These are phyloP conservation scores for Sphagnum contortum DNA, from an alignment of 225 moss, liverwort and hornwort genomes.

Conservation along the genomic window DNA sequence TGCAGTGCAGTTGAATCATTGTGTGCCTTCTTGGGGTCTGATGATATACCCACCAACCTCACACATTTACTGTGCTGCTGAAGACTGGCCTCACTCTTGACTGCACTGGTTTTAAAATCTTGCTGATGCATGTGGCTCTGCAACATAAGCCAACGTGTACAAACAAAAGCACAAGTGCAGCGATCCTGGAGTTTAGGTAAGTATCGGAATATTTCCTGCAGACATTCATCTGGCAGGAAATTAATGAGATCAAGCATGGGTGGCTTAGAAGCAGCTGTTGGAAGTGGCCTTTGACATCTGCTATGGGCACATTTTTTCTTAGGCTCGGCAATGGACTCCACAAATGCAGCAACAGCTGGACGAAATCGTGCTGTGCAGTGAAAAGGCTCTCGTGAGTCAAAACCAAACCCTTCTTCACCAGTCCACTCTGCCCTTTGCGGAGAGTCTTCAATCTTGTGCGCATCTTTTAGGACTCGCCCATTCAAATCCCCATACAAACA, in stretches of 20 bases:
- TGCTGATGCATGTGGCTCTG: slow-evolving; percentile 45
- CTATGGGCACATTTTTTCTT: slow-evolving; percentile 17
- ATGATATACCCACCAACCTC: slow-evolving; percentile 6
- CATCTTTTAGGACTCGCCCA: slow-evolving; percentile 10
- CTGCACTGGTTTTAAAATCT: slow-evolving; percentile 17
- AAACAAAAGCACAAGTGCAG: slow-evolving; percentile 49
- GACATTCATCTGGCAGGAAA: slow-evolving; percentile 59
- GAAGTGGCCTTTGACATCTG: slow-evolving; percentile 7
- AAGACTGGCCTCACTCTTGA: slow-evolving; percentile 15
- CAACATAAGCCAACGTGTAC: slow-evolving; percentile 64
- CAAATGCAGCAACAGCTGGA: slow-evolving; percentile 27
- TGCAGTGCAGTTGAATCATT: slow-evolving; percentile 3
- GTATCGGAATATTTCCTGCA: slow-evolving; percentile 59
- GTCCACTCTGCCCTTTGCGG: slow-evolving; percentile 62
- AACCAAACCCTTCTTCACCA: slow-evolving; percentile 36
- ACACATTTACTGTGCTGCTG: slow-evolving; percentile 1
- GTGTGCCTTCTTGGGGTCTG: slow-evolving; percentile 2
- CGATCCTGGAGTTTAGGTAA: slow-evolving; percentile 58
- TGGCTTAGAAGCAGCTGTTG: slow-evolving; percentile 4
- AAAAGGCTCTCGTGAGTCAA: slow-evolving; percentile 13
- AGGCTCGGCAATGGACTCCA: slow-evolving; percentile 24
- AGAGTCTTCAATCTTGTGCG: slow-evolving; percentile 35
- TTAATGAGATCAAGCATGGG: slow-evolving; percentile 35
- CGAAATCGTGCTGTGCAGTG: slow-evolving; percentile 11
- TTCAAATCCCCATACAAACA: slow-evolving; percentile 15